Conservation (phyloP, 805 yeast genomes). For the Tetrapisispora nanseiensis region DNA sequence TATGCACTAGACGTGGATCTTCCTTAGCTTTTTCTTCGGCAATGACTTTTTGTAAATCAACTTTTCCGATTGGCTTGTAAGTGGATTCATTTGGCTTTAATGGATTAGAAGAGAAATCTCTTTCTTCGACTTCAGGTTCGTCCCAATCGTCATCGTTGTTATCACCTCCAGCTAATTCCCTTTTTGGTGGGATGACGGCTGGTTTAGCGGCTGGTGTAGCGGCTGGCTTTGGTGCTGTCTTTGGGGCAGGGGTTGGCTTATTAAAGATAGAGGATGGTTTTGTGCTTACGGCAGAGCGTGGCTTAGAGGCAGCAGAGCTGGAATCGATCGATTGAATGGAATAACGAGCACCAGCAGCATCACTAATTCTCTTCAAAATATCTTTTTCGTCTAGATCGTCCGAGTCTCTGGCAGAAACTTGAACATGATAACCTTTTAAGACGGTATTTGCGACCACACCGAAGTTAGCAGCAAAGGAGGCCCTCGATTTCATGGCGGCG, state of each 20-base stretch:
- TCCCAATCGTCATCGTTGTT: constrained; percentile 36
- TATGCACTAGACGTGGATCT: constrained; percentile 34
- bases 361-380: constrained; percentile 63
- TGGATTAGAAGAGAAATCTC: constrained; percentile 41
- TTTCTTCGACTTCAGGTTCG: constrained; percentile 38
- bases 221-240: constrained; percentile 14
- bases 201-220: constrained; percentile 11
- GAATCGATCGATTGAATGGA: constrained; percentile 41
- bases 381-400: constrained; percentile 81
- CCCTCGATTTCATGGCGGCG: constrained; percentile 68
- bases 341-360: constrained; percentile 95
- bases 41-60: constrained; percentile 38
- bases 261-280: constrained; percentile 7
- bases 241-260: constrained; percentile 15
- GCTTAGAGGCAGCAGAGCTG: constrained; percentile 22
- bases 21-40: constrained; percentile 35
- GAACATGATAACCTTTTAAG: constrained; percentile 83
- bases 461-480: constrained; percentile 68
- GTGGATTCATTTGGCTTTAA: constrained; percentile 36
- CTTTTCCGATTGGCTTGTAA: constrained; percentile 55
- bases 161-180: too few species aligned
- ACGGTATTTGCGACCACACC: constrained; percentile 58
- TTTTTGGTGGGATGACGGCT: constrained; percentile 9
- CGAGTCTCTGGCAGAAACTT: constrained; percentile 88
- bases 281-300: constrained; percentile 27